Percentiles rank a stretch among this genome's conserved stretches.
phyloP scores from a whole-genome alignment of 1,139 yeast species.

The Yueomyces sp. region DNA sequence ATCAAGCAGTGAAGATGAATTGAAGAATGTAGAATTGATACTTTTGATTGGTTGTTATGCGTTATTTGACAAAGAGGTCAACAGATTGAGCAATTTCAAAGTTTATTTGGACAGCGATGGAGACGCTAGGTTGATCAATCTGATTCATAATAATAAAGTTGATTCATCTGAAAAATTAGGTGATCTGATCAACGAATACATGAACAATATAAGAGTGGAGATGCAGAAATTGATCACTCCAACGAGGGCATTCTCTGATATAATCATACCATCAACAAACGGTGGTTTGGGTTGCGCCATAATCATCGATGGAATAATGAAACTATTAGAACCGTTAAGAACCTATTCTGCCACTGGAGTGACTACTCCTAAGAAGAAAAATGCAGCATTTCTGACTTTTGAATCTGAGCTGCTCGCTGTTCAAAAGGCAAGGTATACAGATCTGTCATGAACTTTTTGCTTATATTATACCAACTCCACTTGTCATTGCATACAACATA shows the following conservation, averaged over 20 bases:
- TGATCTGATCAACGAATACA: conserved; percentile 43
- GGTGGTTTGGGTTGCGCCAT: conserved; percentile 40
- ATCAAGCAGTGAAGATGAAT: conserved; percentile 9
- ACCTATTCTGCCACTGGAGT: conserved; percentile 4
- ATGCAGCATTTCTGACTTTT: conserved; percentile 19
- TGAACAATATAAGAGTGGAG: conserved; percentile 60
- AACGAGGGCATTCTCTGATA: conserved; percentile 71
- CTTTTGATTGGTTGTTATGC: conserved; percentile 76
- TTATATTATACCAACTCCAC: too few relatives aligned
- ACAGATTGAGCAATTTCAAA: conserved; percentile 48
- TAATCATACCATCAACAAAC: conserved; percentile 60
- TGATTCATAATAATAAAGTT: conserved; percentile 38
- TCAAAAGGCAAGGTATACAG: conserved; percentile 42
- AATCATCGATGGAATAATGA: conserved; percentile 61
- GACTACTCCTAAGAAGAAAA: conserved; percentile 4
- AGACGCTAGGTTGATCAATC: conserved; percentile 67
- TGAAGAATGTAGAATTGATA: conserved; percentile 26
- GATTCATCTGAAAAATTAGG: conserved; percentile 28
- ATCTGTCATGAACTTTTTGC: conserved; percentile 11
- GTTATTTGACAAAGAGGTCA: conserved; percentile 48
- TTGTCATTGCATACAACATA: too few relatives aligned
- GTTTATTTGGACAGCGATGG: conserved; percentile 81
- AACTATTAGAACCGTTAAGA: conserved; percentile 25
- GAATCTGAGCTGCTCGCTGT: conserved; percentile 33
- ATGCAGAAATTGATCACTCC: conserved; percentile 63